Evolutionary conservation across 148 eudicot species (phyloP), one percentile per base, ranked within the genome.

Genomic region (Rhododendron williamsianum): DNA sequence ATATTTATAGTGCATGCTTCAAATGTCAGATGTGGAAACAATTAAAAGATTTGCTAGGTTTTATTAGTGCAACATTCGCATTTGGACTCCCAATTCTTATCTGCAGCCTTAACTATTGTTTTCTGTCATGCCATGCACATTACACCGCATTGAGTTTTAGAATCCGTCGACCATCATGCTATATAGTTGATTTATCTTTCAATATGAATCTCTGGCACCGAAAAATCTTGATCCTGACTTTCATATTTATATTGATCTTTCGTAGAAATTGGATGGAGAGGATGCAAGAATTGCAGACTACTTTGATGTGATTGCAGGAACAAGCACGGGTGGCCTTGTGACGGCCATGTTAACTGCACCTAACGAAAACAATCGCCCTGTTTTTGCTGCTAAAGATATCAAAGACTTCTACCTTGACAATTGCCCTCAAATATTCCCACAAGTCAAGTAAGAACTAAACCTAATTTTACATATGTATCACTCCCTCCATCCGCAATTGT

Each of bases 381-480:
- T 84, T 51, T 85, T 78, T 85, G 83, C 82, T 65, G 86, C 86
- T 35, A 85, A 85, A 46, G 83, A 85, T 33, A 85, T 85, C 54
- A 85, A 78, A 5, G 56, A 79, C 71, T 84, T 84, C 43, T 84
- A 84, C 71, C 76, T 84, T 18, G 76, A 84, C 0, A 33, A 84
- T 1, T 60, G 82, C 76, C 86, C 86, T 15, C 79, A 79, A 65
- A 85, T 78, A 15, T 85, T 85, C 49, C 77, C 77, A 18, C 86
- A 78, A 21, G 16, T 0, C 45, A 41, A 13, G 82, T 84, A 77
- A 23, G 27, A 56, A 51, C 16, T 41, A 76, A 35, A 9, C 0
- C 1, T 1, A 76, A 76, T 11, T 12, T 16, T 54, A 54, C 58
- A 15, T 13, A 15, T 46, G 9, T 35, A 35, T 46, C 18, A 52